Conservation (phyloP, 2,329 filamentous ascomycete genomes). For the Verticillium klebahnii region DNA sequence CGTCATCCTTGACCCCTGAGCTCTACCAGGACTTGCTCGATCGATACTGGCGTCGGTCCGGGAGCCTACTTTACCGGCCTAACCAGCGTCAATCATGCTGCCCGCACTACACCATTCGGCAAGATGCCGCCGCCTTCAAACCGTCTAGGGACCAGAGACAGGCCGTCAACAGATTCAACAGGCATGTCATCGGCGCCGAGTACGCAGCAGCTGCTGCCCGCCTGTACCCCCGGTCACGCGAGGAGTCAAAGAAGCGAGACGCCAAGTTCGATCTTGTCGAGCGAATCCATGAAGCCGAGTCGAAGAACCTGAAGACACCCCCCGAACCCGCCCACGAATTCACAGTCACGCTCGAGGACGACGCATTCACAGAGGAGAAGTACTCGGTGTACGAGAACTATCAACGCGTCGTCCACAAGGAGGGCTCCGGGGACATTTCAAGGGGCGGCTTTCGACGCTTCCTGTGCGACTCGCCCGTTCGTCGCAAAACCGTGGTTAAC, state of each 20-base stretch:
- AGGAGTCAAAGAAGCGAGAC: constrained; percentile 58
- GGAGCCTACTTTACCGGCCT: constrained; percentile 69
- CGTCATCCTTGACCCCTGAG: constrained; percentile 54
- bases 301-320: constrained; percentile 46
- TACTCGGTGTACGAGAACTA: constrained; percentile 70
- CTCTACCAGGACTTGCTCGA: constrained; percentile 71
- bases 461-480: constrained; percentile 67
- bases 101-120: constrained; percentile 80
- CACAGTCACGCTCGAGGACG: constrained; percentile 64
- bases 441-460: constrained; percentile 64
- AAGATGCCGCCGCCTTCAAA: constrained; percentile 62
- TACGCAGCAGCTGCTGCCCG: constrained; percentile 62
- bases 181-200: constrained; percentile 60
- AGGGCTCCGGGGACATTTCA: constrained; percentile 55
- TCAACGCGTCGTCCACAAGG: constrained; percentile 68
- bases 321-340: constrained; percentile 64
- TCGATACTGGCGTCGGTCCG: constrained; percentile 73
- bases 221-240: constrained; percentile 62
- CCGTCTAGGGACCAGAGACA: constrained; percentile 70
- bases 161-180: constrained; percentile 72
- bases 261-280: constrained; percentile 63
- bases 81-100: constrained; percentile 80
- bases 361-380: constrained; percentile 72
- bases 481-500: constrained; percentile 34
- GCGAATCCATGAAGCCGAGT: constrained; percentile 67